A percentile compares a stretch with the other conserved stretches of the same genome.
phyloP scores from a whole-genome alignment of 345 rosid genomes.

The Eutrema japonicum region DNA sequence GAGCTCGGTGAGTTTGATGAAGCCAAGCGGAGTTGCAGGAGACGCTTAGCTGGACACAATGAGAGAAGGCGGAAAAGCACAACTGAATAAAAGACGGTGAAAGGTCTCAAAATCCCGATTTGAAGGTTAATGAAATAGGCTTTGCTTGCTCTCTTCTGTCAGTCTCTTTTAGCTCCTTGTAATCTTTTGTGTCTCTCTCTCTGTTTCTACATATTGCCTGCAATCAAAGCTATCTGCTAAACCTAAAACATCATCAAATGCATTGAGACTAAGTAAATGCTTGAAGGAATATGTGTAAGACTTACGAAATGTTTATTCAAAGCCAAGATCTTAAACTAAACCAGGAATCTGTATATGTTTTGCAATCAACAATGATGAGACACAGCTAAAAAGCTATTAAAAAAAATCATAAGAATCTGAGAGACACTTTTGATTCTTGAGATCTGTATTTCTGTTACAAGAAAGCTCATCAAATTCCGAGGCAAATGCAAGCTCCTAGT shows the following conservation, averaged over 20 bases:
- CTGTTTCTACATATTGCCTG: constrained; percentile 36
- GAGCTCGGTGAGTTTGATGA: constrained; percentile 80
- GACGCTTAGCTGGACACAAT: constrained; percentile 89
- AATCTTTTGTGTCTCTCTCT: constrained; percentile 28
- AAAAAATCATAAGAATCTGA: neutral
- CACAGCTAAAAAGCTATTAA: neutral
- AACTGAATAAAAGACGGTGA: constrained; percentile 50
- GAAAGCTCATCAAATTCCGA: constrained; percentile 20
- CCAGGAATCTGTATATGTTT: constrained; percentile 23
- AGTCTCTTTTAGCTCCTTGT: constrained; percentile 32
- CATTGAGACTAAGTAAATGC: constrained; percentile 19
- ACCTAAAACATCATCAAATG: constrained; percentile 24
- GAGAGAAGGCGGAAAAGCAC: constrained; percentile 80
- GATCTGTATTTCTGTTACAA: constrained; percentile 21
- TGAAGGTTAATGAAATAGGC: constrained; percentile 35
- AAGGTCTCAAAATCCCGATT: constrained; percentile 41
- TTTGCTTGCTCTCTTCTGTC: constrained; percentile 95
- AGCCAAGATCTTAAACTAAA: constrained; percentile 20
- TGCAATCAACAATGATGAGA: constrained; percentile 14
- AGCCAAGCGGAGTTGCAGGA: constrained; percentile 76
- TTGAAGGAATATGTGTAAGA: constrained; percentile 11
- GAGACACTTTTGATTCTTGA: constrained; percentile 16
- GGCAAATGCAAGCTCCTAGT: constrained; percentile 13
- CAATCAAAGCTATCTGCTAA: constrained; percentile 33
- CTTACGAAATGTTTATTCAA: neutral